These are phyloP conservation scores for Gnetum montanum DNA, from an alignment of 75 land plant species.

Conservation along the genomic window DNA sequence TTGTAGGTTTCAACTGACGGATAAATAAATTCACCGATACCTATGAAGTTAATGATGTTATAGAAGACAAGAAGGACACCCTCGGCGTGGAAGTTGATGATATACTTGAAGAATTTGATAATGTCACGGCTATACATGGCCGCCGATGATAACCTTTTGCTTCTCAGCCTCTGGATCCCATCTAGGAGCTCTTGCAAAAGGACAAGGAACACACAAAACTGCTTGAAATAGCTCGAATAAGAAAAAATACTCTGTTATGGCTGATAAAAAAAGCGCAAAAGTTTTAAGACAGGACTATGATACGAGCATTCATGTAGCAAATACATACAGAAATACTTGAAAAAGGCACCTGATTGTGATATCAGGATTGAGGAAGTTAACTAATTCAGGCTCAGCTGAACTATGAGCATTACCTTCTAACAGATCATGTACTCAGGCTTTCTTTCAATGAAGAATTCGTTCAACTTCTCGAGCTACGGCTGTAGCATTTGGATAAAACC, in stretches of 20 bases:
- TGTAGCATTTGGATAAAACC: constrained; percentile 54
- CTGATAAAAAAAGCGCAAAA: no score
- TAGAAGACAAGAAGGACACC: constrained; percentile 72
- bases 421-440: constrained; percentile 79
- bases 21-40: no score
- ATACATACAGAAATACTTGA: background rate
- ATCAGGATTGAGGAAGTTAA: background rate
- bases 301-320: no score
- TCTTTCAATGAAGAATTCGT: constrained; percentile 66
- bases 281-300: no score
- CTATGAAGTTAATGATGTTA: constrained; percentile 69
- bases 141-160: background rate
- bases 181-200: constrained; percentile 40
- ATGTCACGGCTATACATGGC: constrained; percentile 27
- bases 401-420: constrained; percentile 62
- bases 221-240: no score
- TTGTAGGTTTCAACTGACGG: no score
- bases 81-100: constrained; percentile 73
- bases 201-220: no score
- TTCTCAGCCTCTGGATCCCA: constrained; percentile 14
- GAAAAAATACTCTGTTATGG: no score
- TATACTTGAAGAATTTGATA: constrained; percentile 41
- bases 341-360: background rate
- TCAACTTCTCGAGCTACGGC: constrained; percentile 79
- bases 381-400: no score